Evolutionary conservation across 768 basidiomycete species (phyloP).

Genomic region (Trametes elegans): DNA sequence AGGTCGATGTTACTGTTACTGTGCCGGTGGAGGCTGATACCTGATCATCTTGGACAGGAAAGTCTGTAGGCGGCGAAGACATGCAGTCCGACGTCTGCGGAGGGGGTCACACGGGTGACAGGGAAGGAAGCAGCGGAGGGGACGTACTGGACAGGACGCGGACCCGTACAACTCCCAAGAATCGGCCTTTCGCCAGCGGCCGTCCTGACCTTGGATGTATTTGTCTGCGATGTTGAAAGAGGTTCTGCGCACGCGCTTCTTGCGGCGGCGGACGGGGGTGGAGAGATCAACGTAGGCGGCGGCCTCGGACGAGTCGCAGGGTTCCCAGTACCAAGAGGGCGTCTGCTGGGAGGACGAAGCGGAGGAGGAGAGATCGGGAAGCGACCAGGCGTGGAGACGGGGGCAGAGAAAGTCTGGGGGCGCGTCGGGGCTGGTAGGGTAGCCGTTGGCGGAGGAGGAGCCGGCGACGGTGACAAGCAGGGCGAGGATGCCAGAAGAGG

Average conservation of each 20-base stretch:
- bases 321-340: constrained; percentile 10
- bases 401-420: constrained; percentile 67
- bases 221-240: constrained; percentile 45
- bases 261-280: constrained; percentile 4
- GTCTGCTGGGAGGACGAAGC: constrained; percentile 11
- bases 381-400: constrained; percentile 16
- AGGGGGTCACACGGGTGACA: constrained; percentile 1
- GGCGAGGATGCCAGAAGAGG: constrained; percentile 53
- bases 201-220: constrained; percentile 52
- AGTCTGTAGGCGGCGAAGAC: constrained; percentile 27
- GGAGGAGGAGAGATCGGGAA: not conserved
- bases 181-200: constrained; percentile 53
- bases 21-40: constrained; percentile 1
- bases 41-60: constrained; percentile 53
- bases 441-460: constrained; percentile 43
- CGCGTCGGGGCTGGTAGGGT: constrained; percentile 37
- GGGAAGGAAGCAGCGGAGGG: not conserved
- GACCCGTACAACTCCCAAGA: constrained; percentile 69
- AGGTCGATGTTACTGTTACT: constrained; percentile 39
- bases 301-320: constrained; percentile 5
- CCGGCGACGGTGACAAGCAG: constrained; percentile 56
- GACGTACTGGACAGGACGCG: constrained; percentile 56
- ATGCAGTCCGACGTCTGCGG: constrained; percentile 20
- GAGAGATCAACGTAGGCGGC: constrained; percentile 9
- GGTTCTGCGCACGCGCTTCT: constrained; percentile 10